These are phyloP conservation scores for Xylaria sp. DNA, from an alignment of 2,329 filamentous ascomycete genomes.

Conservation along the genomic window DNA sequence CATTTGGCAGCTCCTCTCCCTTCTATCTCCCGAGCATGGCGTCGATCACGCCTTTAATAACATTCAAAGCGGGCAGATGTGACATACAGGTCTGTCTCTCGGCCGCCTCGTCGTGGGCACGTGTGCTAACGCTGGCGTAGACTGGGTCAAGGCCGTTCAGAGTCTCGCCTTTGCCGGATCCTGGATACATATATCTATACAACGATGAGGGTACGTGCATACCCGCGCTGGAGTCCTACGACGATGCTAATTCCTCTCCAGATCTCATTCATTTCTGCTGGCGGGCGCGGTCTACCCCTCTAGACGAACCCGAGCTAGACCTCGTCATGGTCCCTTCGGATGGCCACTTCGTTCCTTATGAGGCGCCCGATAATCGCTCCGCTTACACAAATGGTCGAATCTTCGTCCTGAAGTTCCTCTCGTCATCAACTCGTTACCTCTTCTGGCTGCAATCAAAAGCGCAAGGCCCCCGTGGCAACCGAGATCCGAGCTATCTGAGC, in stretches of 20 bases:
- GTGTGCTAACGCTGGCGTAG: slow-evolving; percentile 32
- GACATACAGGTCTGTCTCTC: slow-evolving; percentile 73
- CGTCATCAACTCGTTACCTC: slow-evolving; percentile 86
- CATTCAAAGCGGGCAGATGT: slow-evolving; percentile 94
- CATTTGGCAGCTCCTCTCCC: background rate
- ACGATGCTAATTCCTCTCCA: slow-evolving; percentile 44
- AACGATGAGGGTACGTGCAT: slow-evolving; percentile 75
- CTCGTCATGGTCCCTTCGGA: slow-evolving; percentile 93
- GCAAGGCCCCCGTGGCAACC: slow-evolving; percentile 65
- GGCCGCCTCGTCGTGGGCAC: background rate
- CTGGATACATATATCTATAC: slow-evolving; percentile 92
- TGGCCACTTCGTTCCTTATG: slow-evolving; percentile 84
- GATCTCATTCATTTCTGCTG: slow-evolving; percentile 97
- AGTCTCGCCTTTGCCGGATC: slow-evolving; percentile 73
- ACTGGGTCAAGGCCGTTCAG: slow-evolving; percentile 61
- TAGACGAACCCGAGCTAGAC: slow-evolving; percentile 80
- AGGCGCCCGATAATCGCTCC: slow-evolving; percentile 60
- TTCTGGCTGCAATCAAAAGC: slow-evolving; percentile 97
- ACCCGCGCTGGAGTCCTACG: background rate
- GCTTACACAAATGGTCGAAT: slow-evolving; percentile 84
- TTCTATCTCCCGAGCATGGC: slow-evolving; percentile 63
- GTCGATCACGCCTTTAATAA: slow-evolving; percentile 80
- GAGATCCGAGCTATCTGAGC: slow-evolving; percentile 79
- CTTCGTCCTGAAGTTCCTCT: slow-evolving; percentile 91
- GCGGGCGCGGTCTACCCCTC: slow-evolving; percentile 75